Base-by-base conservation (phyloP, 208 protist genomes). In the Sergeia podlipaevii region DNA sequence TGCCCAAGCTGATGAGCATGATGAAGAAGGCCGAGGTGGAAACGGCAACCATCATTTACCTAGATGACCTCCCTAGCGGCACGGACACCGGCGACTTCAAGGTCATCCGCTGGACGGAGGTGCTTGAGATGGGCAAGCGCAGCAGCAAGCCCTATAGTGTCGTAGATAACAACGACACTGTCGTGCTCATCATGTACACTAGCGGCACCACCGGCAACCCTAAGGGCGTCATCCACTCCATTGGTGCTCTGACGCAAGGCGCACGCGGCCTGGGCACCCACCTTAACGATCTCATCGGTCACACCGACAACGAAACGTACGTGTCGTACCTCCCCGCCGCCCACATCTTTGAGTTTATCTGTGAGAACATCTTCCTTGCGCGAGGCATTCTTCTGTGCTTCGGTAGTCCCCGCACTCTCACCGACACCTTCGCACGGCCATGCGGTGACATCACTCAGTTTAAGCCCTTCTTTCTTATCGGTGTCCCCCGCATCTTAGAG, bases 261-360 rank as follows among this genome's bases (percentile, higher is more conserved):
- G 60, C 75, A 21, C 32, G 48, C 28, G 60, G 44, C 8, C 45
- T 87, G 6, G 42, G 56, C 30, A 17, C 70, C 11, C 68, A 72
- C 26, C 63, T 95, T 1, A 61, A 28, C 1, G 71, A 82, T 28
- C 36, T 89, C 29, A 27, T 92, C 38, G 81, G 76, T 2, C 36
- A 57, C 24, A 60, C 21, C 20, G 49, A 73, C 17, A 62, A 91
- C 6, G 80, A 80, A 39, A 62, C 59, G 26, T 95, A 96, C 62
- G 46, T 92, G 13, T 73, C 85, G 4, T 97, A 96, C 56, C 80
- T 97, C 17, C 94, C 94, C 23, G 39, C 85, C 0, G 91, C 89
- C 7, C 94, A 97, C 77, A 95, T 97, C 50, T 85, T 97, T 23
- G 94, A 97, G 74, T 72, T 96, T 37, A 51, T 62, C 5, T 77